Percentiles rank a stretch among this genome's conserved stretches.
phyloP scores from a whole-genome alignment of 2,329 filamentous ascomycete genomes.

The Pestalotiopsis sp. region DNA sequence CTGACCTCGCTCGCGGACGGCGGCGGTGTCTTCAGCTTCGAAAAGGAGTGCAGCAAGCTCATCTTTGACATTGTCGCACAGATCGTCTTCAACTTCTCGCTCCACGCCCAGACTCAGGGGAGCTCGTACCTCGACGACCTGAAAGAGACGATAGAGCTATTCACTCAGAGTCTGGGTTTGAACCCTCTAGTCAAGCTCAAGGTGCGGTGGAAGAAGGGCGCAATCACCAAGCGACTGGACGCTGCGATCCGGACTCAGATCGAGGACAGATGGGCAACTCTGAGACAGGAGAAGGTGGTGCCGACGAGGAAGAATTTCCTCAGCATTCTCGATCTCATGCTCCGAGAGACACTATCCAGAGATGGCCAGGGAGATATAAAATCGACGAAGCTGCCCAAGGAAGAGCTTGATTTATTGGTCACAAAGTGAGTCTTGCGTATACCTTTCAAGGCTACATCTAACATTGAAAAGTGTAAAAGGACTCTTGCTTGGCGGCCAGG shows the following conservation, averaged over 20 bases:
- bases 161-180: slow-evolving; percentile 27
- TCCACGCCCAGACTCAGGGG: slow-evolving; percentile 29
- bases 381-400: slow-evolving; percentile 14
- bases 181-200: slow-evolving; percentile 27
- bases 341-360: slow-evolving; percentile 17
- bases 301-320: slow-evolving; percentile 17
- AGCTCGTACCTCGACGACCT: slow-evolving; percentile 24
- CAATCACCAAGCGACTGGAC: slow-evolving; percentile 15
- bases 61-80: slow-evolving; percentile 30
- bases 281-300: slow-evolving; percentile 17
- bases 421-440: slow-evolving; percentile 20
- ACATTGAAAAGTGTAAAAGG: slow-evolving; percentile 20
- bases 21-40: slow-evolving; percentile 11
- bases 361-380: slow-evolving; percentile 10
- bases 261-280: slow-evolving; percentile 13
- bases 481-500: slow-evolving; percentile 28
- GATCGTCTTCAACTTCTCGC: slow-evolving; percentile 31
- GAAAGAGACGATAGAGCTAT: slow-evolving; percentile 22
- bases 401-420: slow-evolving; percentile 18
- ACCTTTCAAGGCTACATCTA: neutral
- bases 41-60: neutral
- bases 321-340: slow-evolving; percentile 21
- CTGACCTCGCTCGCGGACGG: slow-evolving; percentile 16
- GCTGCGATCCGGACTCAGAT: slow-evolving; percentile 14
- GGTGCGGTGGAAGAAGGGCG: slow-evolving; percentile 16